Evolutionary conservation across 2,329 filamentous ascomycete species (phyloP), one percentile per base, ranked within the genome.

Genomic region (Aureobasidium sp.): DNA sequence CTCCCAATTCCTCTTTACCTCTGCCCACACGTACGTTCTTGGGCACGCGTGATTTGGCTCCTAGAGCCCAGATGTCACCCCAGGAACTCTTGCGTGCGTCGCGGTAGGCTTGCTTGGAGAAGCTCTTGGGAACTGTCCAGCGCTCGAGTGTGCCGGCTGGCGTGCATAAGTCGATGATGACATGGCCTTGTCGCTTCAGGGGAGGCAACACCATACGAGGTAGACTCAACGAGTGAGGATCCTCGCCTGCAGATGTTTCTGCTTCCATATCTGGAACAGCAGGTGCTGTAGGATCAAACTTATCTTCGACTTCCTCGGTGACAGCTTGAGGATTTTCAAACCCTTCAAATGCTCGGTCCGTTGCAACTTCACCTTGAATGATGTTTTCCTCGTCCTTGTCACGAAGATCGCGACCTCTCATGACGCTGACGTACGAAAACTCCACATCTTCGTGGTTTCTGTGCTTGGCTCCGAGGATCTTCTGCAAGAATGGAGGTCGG

Each of bases 21-120:
- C 61, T 60, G 25, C 89, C 89, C 3, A 88, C 74, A 8, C 85
- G 82, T 45, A 89, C 76, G 14, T 77, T 79, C 50, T 89, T 79
- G 2, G 75, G 70, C 4, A 88, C 82, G 13, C 91, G 82, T 0
- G 91, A 95, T 80, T 97, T 97, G 27, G 92, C 93, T 0, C 94
- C 94, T 0, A 97, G 79, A 0, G 93, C 91, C 94, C 94, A 99
- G 10, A 97, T 79, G 72, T 97, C 94, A 41, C 94, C 94, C 94
- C 93, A 97, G 58, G 78, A 78, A 0, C 88, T 83, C 76, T 99
- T 99, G 64, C 94, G 85, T 39, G 94, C 94, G 71, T 97, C 94
- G 68, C 89, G 90, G 76, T 93, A 97, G 0, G 91, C 91, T 68
- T 88, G 85, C 68, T 83, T 86, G 72, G 87, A 87, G 75, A 87